Evolutionary conservation across 257 asterid species (phyloP).

Genomic region (Eucommia ulmoides): DNA sequence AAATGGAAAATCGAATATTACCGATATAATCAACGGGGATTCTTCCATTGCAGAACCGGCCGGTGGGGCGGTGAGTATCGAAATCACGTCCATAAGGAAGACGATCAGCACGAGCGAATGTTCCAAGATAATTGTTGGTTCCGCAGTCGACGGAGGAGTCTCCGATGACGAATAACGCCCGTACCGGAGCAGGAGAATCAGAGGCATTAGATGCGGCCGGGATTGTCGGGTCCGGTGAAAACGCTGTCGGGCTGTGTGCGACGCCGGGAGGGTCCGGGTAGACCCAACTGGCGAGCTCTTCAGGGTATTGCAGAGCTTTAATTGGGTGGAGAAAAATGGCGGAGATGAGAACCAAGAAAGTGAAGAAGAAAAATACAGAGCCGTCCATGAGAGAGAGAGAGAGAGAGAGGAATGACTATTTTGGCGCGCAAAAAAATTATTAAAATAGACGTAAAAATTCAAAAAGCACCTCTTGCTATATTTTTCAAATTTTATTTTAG

Average conservation of each 20-base stretch:
- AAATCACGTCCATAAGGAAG: conserved; percentile 88
- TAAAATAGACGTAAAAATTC: too few relatives aligned
- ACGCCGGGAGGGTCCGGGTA: conserved; percentile 14
- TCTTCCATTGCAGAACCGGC: conserved; percentile 90
- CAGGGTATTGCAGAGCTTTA: conserved; percentile 24
- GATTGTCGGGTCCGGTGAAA: conserved; percentile 14
- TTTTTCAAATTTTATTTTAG: too few relatives aligned
- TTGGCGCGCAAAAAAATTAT: not conserved
- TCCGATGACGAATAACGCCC: conserved; percentile 80
- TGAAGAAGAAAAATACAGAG: not conserved
- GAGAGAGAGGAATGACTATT: not conserved
- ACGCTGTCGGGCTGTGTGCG: conserved; percentile 2
- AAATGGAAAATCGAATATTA: conserved; percentile 7
- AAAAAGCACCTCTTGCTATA: too few relatives aligned
- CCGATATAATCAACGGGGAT: conserved; percentile 88
- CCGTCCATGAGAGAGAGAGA: not conserved
- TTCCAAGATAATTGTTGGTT: conserved; percentile 74
- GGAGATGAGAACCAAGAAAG: conserved; percentile 20
- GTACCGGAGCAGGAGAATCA: conserved; percentile 24
- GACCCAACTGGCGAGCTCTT: conserved; percentile 12
- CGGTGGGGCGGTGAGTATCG: conserved; percentile 80
- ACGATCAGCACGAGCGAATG: conserved; percentile 90
- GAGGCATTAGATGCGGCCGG: conserved; percentile 9
- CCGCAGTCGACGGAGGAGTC: conserved; percentile 95
- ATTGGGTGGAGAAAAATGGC: conserved; percentile 13